These are phyloP conservation scores for Leptographium galeiforme DNA, from an alignment of 2,329 filamentous ascomycete genomes.

Conservation along the genomic window DNA sequence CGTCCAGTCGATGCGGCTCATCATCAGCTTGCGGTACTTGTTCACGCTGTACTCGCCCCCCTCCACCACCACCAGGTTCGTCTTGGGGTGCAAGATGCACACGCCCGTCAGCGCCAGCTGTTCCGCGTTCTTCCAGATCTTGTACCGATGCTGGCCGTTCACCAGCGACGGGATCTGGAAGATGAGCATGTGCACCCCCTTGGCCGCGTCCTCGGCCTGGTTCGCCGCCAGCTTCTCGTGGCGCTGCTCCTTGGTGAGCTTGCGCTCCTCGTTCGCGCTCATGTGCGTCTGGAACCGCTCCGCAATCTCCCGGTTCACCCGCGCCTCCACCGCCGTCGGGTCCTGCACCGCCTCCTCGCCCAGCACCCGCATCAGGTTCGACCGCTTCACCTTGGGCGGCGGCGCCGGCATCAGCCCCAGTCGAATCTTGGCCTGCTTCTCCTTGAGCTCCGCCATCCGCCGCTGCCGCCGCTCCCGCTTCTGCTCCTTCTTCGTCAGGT, in stretches of 20 bases:
- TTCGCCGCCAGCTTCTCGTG: constrained; percentile 72
- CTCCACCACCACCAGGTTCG: constrained; percentile 84
- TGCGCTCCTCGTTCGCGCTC: constrained; percentile 66
- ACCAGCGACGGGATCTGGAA: constrained; percentile 84
- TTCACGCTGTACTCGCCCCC: constrained; percentile 73
- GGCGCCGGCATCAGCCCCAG: constrained; percentile 81
- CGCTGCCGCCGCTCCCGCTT: constrained; percentile 81
- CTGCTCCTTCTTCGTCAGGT: constrained; percentile 79
- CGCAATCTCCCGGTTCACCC: constrained; percentile 84
- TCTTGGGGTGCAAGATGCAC: constrained; percentile 81
- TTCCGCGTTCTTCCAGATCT: constrained; percentile 84
- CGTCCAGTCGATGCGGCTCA: constrained; percentile 87
- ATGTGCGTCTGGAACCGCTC: constrained; percentile 73
- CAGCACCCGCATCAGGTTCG: constrained; percentile 92
- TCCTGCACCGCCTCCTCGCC: constrained; percentile 88
- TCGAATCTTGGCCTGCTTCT: constrained; percentile 90
- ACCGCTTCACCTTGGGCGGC: constrained; percentile 91
- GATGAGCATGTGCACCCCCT: constrained; percentile 73
- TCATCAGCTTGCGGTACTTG: constrained; percentile 84
- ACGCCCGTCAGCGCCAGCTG: constrained; percentile 76
- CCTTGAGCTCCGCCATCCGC: constrained; percentile 85
- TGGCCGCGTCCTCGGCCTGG: constrained; percentile 76
- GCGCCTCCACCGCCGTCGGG: constrained; percentile 89
- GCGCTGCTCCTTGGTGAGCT: constrained; percentile 75
- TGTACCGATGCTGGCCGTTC: constrained; percentile 87